Conservation (phyloP, 1,284 basidiomycete genomes). For the Trichosporon sp. region DNA sequence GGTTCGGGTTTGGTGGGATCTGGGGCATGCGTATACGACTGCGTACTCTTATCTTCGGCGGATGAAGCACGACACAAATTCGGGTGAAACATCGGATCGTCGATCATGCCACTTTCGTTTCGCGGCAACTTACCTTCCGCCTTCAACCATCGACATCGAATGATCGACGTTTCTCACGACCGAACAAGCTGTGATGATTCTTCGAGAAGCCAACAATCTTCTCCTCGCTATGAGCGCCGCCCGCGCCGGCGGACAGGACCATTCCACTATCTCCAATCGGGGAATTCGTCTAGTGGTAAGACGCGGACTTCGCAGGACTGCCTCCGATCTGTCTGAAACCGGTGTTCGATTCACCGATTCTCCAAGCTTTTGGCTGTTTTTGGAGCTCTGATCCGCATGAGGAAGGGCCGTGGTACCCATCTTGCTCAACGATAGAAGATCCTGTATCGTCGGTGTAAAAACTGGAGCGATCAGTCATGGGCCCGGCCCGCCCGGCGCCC, state of each 20-base stretch:
- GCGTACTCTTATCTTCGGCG: neutral
- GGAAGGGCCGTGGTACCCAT: no score
- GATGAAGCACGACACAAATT: neutral
- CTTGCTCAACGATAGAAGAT: no score
- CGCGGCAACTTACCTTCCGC: no score
- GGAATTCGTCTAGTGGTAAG: conserved; percentile 20
- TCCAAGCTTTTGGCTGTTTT: neutral
- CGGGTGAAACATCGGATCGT: neutral
- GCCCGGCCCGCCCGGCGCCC: conserved; percentile 3
- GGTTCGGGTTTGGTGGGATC: neutral
- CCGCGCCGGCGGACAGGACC: neutral
- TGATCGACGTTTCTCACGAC: no score
- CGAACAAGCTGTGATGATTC: no score
- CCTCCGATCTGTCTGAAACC: conserved; percentile 10
- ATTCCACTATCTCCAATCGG: conserved; percentile 3
- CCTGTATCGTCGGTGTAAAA: neutral
- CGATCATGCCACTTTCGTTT: neutral
- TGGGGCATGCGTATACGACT: no score
- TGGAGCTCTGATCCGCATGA: neutral
- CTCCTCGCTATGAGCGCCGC: neutral
- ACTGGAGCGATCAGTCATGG: neutral
- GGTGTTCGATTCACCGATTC: conserved; percentile 15
- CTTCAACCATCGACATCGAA: no score
- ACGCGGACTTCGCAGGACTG: conserved; percentile 11
- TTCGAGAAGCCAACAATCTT: no score